A percentile compares a stretch with the other conserved stretches of the same genome.
Conservation (phyloP, 2,329 filamentous ascomycete species). For the Aspergillus amoenus region DNA sequence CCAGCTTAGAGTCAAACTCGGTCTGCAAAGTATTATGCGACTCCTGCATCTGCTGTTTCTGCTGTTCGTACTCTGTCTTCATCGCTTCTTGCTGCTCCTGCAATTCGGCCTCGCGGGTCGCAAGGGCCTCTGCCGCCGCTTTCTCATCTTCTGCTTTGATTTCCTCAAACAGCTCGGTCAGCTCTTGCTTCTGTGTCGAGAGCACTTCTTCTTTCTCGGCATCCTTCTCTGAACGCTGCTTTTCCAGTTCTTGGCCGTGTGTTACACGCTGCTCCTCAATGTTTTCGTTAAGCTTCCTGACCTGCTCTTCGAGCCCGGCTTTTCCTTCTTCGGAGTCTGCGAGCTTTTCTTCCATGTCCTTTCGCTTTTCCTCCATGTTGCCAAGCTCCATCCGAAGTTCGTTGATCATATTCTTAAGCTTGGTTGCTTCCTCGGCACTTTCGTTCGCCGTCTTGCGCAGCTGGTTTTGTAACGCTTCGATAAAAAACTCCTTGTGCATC, state of each 20-base stretch:
- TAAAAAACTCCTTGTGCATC: conserved; percentile 54
- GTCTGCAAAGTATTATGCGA: conserved; percentile 36
- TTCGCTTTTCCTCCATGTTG: conserved; percentile 52
- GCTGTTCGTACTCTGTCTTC: conserved; percentile 36
- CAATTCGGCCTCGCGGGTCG: conserved; percentile 45
- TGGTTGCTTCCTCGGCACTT: conserved; percentile 49
- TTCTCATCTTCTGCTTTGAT: conserved; percentile 45
- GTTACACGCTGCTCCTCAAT: conserved; percentile 45
- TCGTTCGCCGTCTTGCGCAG: conserved; percentile 51
- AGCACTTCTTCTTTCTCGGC: conserved; percentile 34
- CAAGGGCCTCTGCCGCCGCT: conserved; percentile 36
- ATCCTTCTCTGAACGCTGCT: conserved; percentile 24
- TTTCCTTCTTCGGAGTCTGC: conserved; percentile 44
- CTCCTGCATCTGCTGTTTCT: conserved; percentile 39
- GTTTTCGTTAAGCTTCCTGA: conserved; percentile 37
- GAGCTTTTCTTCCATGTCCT: conserved; percentile 50
- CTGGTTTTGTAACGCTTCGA: conserved; percentile 52
- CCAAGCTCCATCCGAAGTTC: conserved; percentile 53
- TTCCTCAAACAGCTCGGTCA: conserved; percentile 50
- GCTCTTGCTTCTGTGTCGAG: conserved; percentile 44
- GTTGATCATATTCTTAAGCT: conserved; percentile 44
- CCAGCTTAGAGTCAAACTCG: conserved; percentile 36
- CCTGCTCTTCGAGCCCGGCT: conserved; percentile 43
- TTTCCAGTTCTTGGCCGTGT: conserved; percentile 41
- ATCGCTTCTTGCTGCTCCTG: conserved; percentile 38